Conservation (phyloP, 257 asterid genomes). For the Fraxinus anomala region DNA sequence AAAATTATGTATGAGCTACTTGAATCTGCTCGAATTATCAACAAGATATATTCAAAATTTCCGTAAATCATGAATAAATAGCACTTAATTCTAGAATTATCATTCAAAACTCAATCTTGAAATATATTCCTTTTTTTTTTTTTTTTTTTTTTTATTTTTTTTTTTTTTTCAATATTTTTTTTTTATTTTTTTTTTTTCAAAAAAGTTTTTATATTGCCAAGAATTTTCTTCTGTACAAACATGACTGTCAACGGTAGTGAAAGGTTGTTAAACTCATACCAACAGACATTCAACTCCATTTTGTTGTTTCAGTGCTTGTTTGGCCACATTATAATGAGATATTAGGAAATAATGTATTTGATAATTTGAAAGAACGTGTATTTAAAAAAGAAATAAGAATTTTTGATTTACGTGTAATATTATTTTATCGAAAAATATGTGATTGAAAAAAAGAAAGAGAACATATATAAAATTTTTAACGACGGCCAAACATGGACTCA, state of each 20-base stretch:
- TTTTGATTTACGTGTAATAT: too few species aligned
- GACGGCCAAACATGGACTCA: neutral
- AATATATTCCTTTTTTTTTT: neutral
- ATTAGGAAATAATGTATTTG: too few species aligned
- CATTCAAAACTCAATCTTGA: neutral
- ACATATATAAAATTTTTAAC: too few species aligned
- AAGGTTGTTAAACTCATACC: conserved; percentile 6
- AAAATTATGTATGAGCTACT: neutral
- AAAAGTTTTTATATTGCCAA: neutral
- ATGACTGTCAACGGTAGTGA: neutral
- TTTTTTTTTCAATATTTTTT: too few species aligned
- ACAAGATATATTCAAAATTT: neutral
- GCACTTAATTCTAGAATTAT: neutral
- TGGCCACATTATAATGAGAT: too few species aligned
- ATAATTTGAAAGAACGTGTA: too few species aligned
- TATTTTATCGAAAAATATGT: too few species aligned
- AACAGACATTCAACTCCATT: neutral
- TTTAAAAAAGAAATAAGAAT: too few species aligned
- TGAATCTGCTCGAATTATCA: neutral
- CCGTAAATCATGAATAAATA: neutral
- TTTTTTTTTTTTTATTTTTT: too few species aligned
- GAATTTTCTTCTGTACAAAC: too few species aligned
- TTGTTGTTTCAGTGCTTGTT: neutral
- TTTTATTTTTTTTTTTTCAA: too few species aligned
- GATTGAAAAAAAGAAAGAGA: too few species aligned